Percentiles rank a stretch among this genome's conserved stretches.
Evolutionary conservation across 108 stramenopile species (phyloP).

Genomic region (Bacterosira constricta): DNA sequence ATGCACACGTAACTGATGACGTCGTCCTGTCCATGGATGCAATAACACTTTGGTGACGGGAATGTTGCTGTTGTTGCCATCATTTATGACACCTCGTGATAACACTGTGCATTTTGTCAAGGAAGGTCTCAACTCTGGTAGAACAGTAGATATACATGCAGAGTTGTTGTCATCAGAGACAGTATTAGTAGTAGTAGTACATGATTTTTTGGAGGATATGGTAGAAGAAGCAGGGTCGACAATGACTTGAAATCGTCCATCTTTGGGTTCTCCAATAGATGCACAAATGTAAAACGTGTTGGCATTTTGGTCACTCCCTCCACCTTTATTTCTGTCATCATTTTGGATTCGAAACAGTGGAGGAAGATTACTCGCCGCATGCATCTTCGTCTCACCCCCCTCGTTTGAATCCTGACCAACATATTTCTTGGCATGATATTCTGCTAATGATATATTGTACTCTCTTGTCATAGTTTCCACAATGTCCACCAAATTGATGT

Average conservation of each 20-base stretch:
- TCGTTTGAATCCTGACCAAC: slow-evolving; percentile 6
- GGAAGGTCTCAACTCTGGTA: slow-evolving; percentile 63
- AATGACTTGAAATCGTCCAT: slow-evolving; percentile 46
- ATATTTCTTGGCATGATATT: slow-evolving; percentile 3
- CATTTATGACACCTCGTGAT: slow-evolving; percentile 34
- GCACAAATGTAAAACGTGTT: slow-evolving; percentile 65
- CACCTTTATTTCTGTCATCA: neutral
- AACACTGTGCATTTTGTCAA: slow-evolving; percentile 78
- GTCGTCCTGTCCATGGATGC: slow-evolving; percentile 84
- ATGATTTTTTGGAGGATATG: too few species aligned
- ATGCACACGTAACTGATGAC: slow-evolving; percentile 95
- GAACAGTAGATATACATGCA: neutral
- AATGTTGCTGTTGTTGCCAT: neutral
- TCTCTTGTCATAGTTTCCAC: slow-evolving; percentile 43
- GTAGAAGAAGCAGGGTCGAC: slow-evolving; percentile 39
- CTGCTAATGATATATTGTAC: slow-evolving; percentile 35
- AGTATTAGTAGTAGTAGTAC: too few species aligned
- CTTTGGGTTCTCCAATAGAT: slow-evolving; percentile 56
- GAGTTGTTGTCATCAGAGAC: too few species aligned
- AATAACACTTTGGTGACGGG: slow-evolving; percentile 82
- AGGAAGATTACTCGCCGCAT: slow-evolving; percentile 47
- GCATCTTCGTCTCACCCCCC: slow-evolving; percentile 21
- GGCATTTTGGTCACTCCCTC: slow-evolving; percentile 11
- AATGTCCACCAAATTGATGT: slow-evolving; percentile 23
- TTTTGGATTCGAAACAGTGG: slow-evolving; percentile 32